Percentiles rank a stretch among this genome's conserved stretches.
phyloP scores from a whole-genome alignment of 345 rosid species.

The Hibiscus trionum region DNA sequence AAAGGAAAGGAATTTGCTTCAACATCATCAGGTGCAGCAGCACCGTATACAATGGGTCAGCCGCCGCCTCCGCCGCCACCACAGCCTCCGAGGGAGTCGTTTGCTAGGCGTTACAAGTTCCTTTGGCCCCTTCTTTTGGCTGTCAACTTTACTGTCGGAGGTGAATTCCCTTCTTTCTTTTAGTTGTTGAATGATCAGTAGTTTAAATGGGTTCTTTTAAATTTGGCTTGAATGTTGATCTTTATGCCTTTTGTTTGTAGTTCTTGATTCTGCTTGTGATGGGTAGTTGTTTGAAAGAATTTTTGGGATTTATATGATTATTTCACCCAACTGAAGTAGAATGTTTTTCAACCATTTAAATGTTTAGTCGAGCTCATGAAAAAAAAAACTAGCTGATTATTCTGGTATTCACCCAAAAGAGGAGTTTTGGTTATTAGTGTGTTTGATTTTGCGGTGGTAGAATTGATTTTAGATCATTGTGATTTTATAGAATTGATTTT shows the following conservation, averaged over 20 bases:
- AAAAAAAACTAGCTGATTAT: not conserved
- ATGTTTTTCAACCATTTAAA: not conserved
- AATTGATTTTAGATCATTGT: too few species aligned
- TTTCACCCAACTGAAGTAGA: not conserved
- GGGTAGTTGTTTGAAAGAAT: not conserved
- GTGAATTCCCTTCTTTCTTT: constrained; percentile 23
- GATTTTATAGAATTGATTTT: too few species aligned
- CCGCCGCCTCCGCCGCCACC: constrained; percentile 46
- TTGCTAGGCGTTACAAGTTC: constrained; percentile 73
- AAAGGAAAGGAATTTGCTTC: constrained; percentile 32
- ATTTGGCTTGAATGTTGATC: not conserved
- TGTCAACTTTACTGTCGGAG: constrained; percentile 75
- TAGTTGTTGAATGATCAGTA: constrained; percentile 1
- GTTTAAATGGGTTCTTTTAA: constrained; percentile 3
- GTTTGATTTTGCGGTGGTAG: too few species aligned
- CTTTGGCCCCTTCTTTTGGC: constrained; percentile 74
- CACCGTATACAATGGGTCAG: constrained; percentile 56
- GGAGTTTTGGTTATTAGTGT: not conserved
- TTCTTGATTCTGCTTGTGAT: constrained; percentile 12
- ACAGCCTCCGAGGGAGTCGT: constrained; percentile 64
- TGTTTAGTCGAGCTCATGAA: not conserved
- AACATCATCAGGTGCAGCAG: constrained; percentile 42
- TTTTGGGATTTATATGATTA: not conserved
- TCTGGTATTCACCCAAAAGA: not conserved
- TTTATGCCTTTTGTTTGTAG: not conserved